phyloP scores from a whole-genome alignment of 1,284 basidiomycete genomes.

The Microbotryomycetes sp. region DNA sequence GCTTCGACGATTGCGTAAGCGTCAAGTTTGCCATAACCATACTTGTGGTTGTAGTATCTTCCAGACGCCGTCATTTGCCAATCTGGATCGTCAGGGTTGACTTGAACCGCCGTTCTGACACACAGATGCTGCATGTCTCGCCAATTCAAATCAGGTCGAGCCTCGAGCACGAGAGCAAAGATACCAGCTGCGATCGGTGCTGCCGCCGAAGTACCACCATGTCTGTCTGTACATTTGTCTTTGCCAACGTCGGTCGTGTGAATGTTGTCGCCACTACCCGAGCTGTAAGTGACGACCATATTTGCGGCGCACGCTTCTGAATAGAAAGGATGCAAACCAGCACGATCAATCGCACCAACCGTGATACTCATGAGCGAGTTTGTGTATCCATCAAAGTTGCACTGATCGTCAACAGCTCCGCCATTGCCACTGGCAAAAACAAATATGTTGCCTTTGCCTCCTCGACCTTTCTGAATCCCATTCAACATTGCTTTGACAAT shows the following conservation, averaged over 20 bases:
- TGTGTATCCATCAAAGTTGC: conserved; percentile 99
- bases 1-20: conserved; percentile 75
- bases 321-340: conserved; percentile 91
- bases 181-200: conserved; percentile 92
- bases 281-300: conserved; percentile 92
- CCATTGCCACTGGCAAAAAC: conserved; percentile 99
- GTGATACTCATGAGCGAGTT: conserved; percentile 97
- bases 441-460: conserved; percentile 85
- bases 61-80: conserved; percentile 83
- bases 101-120: conserved; percentile 61
- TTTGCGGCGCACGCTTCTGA: conserved; percentile 96
- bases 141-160: conserved; percentile 88
- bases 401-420: conserved; percentile 84
- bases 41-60: conserved; percentile 89
- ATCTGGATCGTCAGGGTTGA: conserved; percentile 87
- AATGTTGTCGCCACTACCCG: conserved; percentile 87
- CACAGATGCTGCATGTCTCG: conserved; percentile 91
- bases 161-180: conserved; percentile 77
- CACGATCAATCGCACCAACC: conserved; percentile 85
- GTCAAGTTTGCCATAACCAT: conserved; percentile 87
- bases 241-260: conserved; percentile 91
- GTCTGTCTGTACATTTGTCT: conserved; percentile 70
- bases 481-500: conserved; percentile 94
- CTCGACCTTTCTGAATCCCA: conserved; percentile 84
- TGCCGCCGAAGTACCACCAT: conserved; percentile 96